Conservation (phyloP, 2,329 filamentous ascomycete genomes). For the Colletotrichum sp. region DNA sequence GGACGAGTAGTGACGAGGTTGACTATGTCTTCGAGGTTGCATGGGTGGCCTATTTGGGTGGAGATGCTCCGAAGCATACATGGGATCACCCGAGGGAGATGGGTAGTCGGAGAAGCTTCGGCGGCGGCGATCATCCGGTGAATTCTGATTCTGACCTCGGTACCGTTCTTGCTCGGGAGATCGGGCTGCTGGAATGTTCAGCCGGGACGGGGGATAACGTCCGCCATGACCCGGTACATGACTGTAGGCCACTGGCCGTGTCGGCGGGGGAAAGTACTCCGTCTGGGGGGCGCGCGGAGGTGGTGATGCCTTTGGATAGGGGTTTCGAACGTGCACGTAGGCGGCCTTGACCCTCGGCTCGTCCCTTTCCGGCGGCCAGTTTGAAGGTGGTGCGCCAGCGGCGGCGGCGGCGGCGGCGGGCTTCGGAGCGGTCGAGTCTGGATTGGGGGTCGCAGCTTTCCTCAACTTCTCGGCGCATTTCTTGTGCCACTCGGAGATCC, state of each 20-base stretch:
- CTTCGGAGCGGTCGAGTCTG: slow-evolving; percentile 32
- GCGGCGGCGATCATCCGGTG: slow-evolving; percentile 47
- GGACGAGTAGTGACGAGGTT: slow-evolving; percentile 48
- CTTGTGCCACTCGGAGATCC: slow-evolving; percentile 88
- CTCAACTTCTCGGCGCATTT: slow-evolving; percentile 74
- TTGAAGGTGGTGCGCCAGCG: slow-evolving; percentile 17
- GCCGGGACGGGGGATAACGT: slow-evolving; percentile 34
- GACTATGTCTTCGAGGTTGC: slow-evolving; percentile 51
- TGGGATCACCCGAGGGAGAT: slow-evolving; percentile 36
- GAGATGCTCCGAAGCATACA: slow-evolving; percentile 32
- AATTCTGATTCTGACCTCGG: slow-evolving; percentile 40
- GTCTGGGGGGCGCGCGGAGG: slow-evolving; percentile 29
- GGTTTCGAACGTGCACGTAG: slow-evolving; percentile 38
- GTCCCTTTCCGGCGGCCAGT: slow-evolving; percentile 31
- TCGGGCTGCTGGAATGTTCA: slow-evolving; percentile 29
- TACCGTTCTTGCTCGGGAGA: slow-evolving; percentile 34
- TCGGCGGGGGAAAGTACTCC: slow-evolving; percentile 33
- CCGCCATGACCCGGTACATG: slow-evolving; percentile 48
- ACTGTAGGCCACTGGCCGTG: slow-evolving; percentile 38
- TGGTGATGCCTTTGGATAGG: slow-evolving; percentile 27
- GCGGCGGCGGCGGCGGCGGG: slow-evolving; percentile 25
- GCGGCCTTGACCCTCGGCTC: slow-evolving; percentile 40
- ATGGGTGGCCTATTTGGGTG: slow-evolving; percentile 36
- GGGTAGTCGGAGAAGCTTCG: slow-evolving; percentile 59
- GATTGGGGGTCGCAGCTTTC: slow-evolving; percentile 56